Evolutionary conservation across 257 asterid genomes (phyloP).

Genomic region (Salvia miltiorrhiza): DNA sequence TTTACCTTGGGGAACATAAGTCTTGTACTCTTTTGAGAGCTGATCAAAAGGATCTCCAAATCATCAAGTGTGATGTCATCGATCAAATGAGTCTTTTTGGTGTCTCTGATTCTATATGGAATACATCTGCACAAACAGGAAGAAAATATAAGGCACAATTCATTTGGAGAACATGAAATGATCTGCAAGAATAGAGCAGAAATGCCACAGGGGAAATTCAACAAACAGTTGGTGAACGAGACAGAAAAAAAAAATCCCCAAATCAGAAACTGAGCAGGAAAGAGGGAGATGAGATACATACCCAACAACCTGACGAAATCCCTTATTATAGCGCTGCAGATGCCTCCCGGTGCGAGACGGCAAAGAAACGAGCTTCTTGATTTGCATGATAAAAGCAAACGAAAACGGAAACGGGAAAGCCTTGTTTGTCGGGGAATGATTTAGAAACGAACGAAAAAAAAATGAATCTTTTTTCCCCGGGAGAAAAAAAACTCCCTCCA

Average conservation of each 20-base stretch:
- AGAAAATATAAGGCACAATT: slow-evolving; percentile 15
- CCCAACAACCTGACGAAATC: slow-evolving; percentile 81
- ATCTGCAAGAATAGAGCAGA: not conserved
- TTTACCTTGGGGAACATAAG: slow-evolving; percentile 96
- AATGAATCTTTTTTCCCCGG: not conserved
- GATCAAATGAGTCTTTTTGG: slow-evolving; percentile 29
- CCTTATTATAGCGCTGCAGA: slow-evolving; percentile 69
- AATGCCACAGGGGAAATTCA: slow-evolving; percentile 15
- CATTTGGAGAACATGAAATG: not conserved
- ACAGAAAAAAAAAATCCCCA: not conserved
- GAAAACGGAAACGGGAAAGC: slow-evolving; percentile 1
- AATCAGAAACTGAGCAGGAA: not conserved
- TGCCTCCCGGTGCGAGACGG: slow-evolving; percentile 67
- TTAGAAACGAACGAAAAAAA: not conserved
- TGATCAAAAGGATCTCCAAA: slow-evolving; percentile 76
- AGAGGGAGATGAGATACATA: slow-evolving; percentile 31
- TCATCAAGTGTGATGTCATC: slow-evolving; percentile 47
- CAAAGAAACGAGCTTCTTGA: slow-evolving; percentile 43
- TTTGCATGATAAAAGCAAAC: slow-evolving; percentile 39
- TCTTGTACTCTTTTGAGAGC: slow-evolving; percentile 82
- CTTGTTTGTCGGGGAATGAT: not conserved
- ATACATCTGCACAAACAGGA: slow-evolving; percentile 60
- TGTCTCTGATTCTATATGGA: slow-evolving; percentile 63
- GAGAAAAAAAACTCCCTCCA: slow-evolving; percentile 4
- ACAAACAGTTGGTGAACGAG: not conserved